Base-by-base conservation (phyloP, 257 asterid species). In the Ocimum tenuiflorum region DNA sequence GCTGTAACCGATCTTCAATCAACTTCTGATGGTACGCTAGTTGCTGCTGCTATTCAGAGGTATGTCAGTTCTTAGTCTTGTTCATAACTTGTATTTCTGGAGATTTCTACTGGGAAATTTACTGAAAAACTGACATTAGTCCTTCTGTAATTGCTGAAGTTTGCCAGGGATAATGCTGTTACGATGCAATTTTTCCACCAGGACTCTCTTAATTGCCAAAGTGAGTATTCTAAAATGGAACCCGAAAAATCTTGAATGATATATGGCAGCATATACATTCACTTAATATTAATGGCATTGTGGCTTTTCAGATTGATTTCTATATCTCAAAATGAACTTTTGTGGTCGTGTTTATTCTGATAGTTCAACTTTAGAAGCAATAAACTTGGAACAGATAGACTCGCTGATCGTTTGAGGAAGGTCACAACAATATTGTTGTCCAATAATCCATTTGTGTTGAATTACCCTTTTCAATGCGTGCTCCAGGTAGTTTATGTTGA, bases 1-100 rank as follows among this genome's bases (percentile, higher is more conserved):
- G 91, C 95, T 12, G 77, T 92, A 24, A 90, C 95, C 9, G 95
- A 85, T 80, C 75, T 94, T 19, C 83, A 88, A 61, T 68, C 86
- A 53, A 77, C 84, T 42, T 73, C 78, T 50, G 85, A 81, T 78
- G 89, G 96, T 50, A 82, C 95, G 6, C 55, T 86, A 38, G 60
- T 89, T 57, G 96, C 90, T 27, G 99, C 83, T 24, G 88, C 94
- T 54, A 69, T 87, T 63, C 96, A 94, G 79, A 81, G 91, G 99
- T 61, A 77, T 67, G 65, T 43, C 17, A 42, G 55, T 45, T 17
- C 52, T 67, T 58, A 22, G 8, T 67, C 20, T 11, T 10, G 56
- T 33, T 49, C 7, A 50, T 42, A 22, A 60, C 65, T 42, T n/a
- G 18, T 63, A 18, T 19, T 18, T 24, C 9, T 5, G 7, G 15